Conservation (phyloP, 2,329 filamentous ascomycete genomes). For the Zasmidium citrigriseum region DNA sequence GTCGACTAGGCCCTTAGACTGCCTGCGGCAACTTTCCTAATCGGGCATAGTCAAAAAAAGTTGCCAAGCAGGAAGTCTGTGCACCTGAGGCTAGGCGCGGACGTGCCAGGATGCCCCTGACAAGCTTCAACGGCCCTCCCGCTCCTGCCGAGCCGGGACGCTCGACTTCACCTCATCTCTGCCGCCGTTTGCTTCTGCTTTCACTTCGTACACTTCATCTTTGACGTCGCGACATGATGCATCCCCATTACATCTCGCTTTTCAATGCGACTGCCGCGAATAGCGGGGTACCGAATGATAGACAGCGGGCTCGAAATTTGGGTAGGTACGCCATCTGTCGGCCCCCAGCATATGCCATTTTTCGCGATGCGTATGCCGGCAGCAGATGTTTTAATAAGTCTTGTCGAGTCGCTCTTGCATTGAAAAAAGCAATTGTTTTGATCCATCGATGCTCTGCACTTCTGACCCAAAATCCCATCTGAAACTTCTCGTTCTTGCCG, state of each 20-base stretch:
- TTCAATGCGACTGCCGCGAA: not conserved
- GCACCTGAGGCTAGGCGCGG: no score
- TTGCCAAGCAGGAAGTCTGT: no score
- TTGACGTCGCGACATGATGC: no score
- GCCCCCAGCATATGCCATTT: not conserved
- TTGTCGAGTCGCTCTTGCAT: no score
- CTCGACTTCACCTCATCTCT: not conserved
- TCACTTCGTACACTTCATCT: not conserved
- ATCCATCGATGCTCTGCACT: no score
- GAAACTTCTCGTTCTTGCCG: not conserved
- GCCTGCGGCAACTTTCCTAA: no score
- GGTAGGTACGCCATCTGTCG: not conserved
- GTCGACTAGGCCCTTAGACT: no score
- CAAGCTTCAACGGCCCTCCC: not conserved
- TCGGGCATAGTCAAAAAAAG: no score
- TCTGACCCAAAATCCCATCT: not conserved
- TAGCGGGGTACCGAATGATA: not conserved
- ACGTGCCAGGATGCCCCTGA: not conserved
- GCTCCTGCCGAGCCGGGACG: not conserved
- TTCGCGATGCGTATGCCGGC: not conserved
- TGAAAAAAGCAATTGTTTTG: no score
- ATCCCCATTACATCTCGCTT: not conserved
- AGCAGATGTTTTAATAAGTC: not conserved
- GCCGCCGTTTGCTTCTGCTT: not conserved
- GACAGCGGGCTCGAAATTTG: not conserved